Conservation (phyloP, 2,329 filamentous ascomycete genomes). For the Penicillium polonicum region DNA sequence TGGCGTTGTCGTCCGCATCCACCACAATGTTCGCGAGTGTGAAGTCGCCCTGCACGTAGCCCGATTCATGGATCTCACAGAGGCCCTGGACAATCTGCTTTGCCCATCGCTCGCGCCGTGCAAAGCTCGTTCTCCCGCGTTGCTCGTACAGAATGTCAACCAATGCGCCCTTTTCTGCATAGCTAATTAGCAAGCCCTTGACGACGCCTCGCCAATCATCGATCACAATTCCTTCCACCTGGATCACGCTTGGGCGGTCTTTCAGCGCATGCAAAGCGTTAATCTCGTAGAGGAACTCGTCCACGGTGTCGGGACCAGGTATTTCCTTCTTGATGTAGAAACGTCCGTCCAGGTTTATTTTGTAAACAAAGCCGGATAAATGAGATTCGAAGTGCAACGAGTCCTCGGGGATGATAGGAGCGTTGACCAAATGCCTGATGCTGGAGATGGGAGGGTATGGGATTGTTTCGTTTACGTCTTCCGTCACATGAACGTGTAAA, state of each 20-base stretch:
- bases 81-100: conserved; percentile 86
- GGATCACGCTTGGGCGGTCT: conserved; percentile 73
- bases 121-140: conserved; percentile 64
- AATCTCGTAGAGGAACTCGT: conserved; percentile 96
- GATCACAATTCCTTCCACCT: conserved; percentile 82
- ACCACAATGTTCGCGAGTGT: conserved; percentile 97
- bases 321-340: conserved; percentile 96
- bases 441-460: conserved; percentile 72
- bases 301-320: conserved; percentile 88
- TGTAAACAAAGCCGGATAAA: conserved; percentile 96
- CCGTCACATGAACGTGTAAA: conserved; percentile 94
- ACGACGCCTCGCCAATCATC: conserved; percentile 72
- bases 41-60: conserved; percentile 96
- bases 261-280: conserved; percentile 82
- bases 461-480: conserved; percentile 94
- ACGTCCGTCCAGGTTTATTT: conserved; percentile 68
- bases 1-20: conserved; percentile 77
- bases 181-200: conserved; percentile 86
- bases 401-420: conserved; percentile 61
- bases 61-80: conserved; percentile 89
- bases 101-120: conserved; percentile 79
- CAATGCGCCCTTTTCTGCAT: conserved; percentile 79
- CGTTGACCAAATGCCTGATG: conserved; percentile 65
- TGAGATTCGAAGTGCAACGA: conserved; percentile 85
- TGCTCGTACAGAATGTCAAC: conserved; percentile 88